phyloP scores from a whole-genome alignment of 2,329 filamentous ascomycete species.

The Neobulgaria alba region DNA sequence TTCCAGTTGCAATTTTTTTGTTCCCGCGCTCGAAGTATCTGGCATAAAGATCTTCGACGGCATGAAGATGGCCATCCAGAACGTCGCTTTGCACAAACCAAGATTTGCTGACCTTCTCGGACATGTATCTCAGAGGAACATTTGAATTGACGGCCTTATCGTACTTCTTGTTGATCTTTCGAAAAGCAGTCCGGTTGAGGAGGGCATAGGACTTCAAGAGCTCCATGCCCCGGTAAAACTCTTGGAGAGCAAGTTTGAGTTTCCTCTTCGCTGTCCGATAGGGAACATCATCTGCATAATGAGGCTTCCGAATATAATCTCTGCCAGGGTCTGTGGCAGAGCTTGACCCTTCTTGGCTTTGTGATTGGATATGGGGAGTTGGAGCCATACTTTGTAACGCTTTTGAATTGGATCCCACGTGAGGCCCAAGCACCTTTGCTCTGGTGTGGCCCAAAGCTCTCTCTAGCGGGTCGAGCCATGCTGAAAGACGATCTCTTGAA shows the following conservation, averaged over 20 bases:
- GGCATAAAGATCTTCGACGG: constrained; percentile 85
- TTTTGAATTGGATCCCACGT: constrained; percentile 51
- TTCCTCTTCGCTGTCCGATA: constrained; percentile 87
- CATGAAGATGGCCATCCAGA: constrained; percentile 69
- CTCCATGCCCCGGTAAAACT: constrained; percentile 88
- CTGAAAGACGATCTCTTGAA: constrained; percentile 21
- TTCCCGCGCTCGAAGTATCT: constrained; percentile 92
- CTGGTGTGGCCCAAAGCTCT: constrained; percentile 27
- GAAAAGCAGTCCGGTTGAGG: constrained; percentile 85
- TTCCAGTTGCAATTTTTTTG: constrained; percentile 81
- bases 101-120: constrained; percentile 80
- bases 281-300: constrained; percentile 54
- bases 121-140: constrained; percentile 73
- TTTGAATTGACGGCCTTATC: constrained; percentile 81
- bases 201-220: constrained; percentile 85
- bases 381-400: constrained; percentile 44
- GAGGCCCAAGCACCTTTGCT: constrained; percentile 39
- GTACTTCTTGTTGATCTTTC: constrained; percentile 98
- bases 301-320: constrained; percentile 41
- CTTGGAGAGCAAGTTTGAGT: constrained; percentile 81
- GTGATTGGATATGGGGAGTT: constrained; percentile 30
- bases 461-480: constrained; percentile 44
- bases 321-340: constrained; percentile 27
- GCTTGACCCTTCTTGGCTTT: constrained; percentile 30
- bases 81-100: constrained; percentile 89